These are phyloP conservation scores for Zea mays DNA, from an alignment of 176 grass and related monocot species.

Conservation along the genomic window Zm-B73-REFERENCE-NAM-5.0 NC_050098.1:164897001-164897500, in stretches of 20 bases:
- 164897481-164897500: neutral
- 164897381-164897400: constrained; percentile 1
- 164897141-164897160: neutral
- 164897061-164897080: constrained; percentile 76
- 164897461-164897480: neutral
- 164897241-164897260: constrained; percentile 3
- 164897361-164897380: constrained; percentile 13
- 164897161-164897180: constrained; percentile 8
- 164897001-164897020: constrained; percentile 92
- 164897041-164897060: constrained; percentile 91
- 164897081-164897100: constrained; percentile 73
- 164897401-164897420: neutral
- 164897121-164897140: constrained; percentile 21
- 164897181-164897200: neutral
- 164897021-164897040: constrained; percentile 97
- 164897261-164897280: neutral
- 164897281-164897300: neutral
- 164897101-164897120: constrained; percentile 14
- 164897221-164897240: constrained; percentile 3
- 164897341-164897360: neutral
- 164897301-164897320: constrained; percentile 6
- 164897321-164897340: constrained; percentile 6
- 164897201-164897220: neutral
- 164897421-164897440: neutral
- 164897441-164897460: neutral